Conservation (phyloP, 2,329 filamentous ascomycete genomes). For the Colletotrichum sp. region DNA sequence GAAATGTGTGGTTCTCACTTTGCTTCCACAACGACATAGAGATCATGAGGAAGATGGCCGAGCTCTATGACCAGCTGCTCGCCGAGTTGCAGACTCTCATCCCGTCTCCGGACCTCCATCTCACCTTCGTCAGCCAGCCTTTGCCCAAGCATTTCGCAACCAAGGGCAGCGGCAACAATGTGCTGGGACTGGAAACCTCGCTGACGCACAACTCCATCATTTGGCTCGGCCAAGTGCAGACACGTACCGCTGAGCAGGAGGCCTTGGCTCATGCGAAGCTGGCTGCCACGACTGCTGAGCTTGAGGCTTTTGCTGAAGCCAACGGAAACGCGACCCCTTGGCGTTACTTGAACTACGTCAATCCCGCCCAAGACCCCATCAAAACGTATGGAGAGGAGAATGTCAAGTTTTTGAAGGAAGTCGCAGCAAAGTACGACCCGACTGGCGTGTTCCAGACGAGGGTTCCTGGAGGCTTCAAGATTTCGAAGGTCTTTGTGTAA, state of each 20-base stretch:
- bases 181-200: background rate
- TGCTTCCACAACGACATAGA: background rate
- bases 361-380: background rate
- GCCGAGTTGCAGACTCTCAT: background rate
- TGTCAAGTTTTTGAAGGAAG: background rate
- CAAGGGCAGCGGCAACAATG: background rate
- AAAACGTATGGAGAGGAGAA: background rate
- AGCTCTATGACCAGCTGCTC: background rate
- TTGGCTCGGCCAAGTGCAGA: background rate
- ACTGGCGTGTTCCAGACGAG: rapidly evolving
- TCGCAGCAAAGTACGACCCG: background rate
- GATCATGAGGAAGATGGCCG: background rate
- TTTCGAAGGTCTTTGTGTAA: background rate
- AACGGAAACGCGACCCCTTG: background rate
- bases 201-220: background rate
- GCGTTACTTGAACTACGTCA: background rate
- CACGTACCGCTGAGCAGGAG: background rate
- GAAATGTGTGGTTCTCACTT: background rate
- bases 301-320: background rate
- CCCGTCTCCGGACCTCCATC: background rate
- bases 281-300: background rate
- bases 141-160: background rate
- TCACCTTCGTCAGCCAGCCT: background rate
- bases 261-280: background rate
- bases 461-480: background rate